phyloP scores from a whole-genome alignment of 2,329 filamentous ascomycete species.

The Diaporthe caulivora region DNA sequence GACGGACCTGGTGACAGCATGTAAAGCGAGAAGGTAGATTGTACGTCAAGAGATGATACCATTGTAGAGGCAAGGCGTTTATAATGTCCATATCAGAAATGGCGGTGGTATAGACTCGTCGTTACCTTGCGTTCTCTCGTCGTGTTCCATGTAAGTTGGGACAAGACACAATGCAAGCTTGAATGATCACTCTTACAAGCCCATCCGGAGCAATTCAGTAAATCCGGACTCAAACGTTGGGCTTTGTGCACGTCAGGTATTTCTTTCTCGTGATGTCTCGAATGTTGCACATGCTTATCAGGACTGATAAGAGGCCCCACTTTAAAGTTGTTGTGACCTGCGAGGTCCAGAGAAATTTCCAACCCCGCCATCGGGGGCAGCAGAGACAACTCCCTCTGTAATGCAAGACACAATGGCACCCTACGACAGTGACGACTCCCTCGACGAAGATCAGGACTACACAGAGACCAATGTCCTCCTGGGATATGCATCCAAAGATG shows the following conservation, averaged over 20 bases:
- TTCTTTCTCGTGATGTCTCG: not conserved
- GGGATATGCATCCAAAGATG: slow-evolving; percentile 86
- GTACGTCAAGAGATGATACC: slow-evolving; percentile 42
- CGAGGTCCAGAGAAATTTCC: slow-evolving; percentile 32
- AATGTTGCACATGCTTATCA: slow-evolving; percentile 36
- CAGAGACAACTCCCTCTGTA: slow-evolving; percentile 38
- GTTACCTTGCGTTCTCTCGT: not conserved
- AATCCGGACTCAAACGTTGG: not conserved
- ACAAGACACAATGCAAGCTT: too few relatives aligned
- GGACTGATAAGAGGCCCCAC: slow-evolving; percentile 35
- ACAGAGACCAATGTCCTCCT: slow-evolving; percentile 89
- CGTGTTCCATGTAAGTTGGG: not conserved
- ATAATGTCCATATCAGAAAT: slow-evolving; percentile 34
- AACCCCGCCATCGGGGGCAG: slow-evolving; percentile 28
- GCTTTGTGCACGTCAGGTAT: too few relatives aligned
- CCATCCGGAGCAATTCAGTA: not conserved
- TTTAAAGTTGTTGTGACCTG: slow-evolving; percentile 36
- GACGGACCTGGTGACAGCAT: slow-evolving; percentile 65
- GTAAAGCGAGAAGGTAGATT: slow-evolving; percentile 22
- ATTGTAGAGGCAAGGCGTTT: slow-evolving; percentile 52
- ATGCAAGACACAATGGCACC: slow-evolving; percentile 67
- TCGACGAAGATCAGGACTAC: slow-evolving; percentile 75
- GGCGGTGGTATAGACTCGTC: slow-evolving; percentile 19
- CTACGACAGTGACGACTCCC: slow-evolving; percentile 90
- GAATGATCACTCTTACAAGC: not conserved